Base-by-base conservation (phyloP, 164 flowering plant species). In the Annona squamosa region DNA sequence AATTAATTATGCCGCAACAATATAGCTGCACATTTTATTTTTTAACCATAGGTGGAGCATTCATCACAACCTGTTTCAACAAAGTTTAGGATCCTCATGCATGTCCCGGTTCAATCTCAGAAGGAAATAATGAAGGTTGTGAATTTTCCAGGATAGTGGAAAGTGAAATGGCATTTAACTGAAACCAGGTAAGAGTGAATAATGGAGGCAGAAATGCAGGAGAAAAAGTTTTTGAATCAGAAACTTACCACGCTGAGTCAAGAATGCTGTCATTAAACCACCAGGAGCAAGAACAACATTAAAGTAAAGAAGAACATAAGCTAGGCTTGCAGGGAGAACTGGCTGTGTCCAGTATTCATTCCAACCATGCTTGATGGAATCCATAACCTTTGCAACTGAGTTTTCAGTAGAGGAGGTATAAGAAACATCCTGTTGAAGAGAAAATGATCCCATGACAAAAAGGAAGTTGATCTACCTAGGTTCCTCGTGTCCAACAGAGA, bases 291-390 rank as follows among this genome's bases (percentile, higher is more conserved):
- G 97, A 75, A 92, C 97, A 76, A 88, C 83, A 81, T 96, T 96
- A 85, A 92, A 96, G 84, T 76, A 91, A 65, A 93, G 93, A 68
- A 96, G 87, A 70, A 96, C 99, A 84, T 83, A 93, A 17, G 98
- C 98, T 57, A 96, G 85, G 82, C 99, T 96, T 77, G 99, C 99
- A 75, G 99, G 99, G 73, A 96, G 94, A 85, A 91, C 98, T 73
- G 99, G 98, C 82, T 91, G 98, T 76, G 89, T 87, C 75, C 89
- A 78, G 82, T 96, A 96, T 72, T 93, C 99, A 77, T 79, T 70
- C 98, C 99, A 96, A 10, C 99, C 99, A 72, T 85, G 86, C 84
- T 84, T 91, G 77, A 96, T 88, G 70, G 93, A 86, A 81, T 88
- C 89, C 72, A 88, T 19, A 76, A 91, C 77, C 71, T 71, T 81